These are phyloP conservation scores for Helichrysum umbraculigerum DNA, from an alignment of 129 eudicot species.

Conservation along the genomic window DNA sequence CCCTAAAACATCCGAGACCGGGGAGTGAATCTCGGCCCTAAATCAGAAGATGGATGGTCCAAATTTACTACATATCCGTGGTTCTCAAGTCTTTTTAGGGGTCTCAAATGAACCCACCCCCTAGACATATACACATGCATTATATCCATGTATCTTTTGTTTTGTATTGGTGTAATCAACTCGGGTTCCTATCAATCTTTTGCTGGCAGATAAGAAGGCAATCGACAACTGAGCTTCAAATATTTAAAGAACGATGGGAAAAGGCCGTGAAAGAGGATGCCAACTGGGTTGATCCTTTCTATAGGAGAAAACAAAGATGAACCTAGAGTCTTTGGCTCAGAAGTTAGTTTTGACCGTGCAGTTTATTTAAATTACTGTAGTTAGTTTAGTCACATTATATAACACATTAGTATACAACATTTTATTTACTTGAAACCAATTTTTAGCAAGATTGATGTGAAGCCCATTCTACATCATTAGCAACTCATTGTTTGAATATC, in stretches of 20 bases:
- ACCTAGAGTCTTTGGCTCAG: slow-evolving; percentile 4
- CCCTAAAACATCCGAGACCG: not conserved
- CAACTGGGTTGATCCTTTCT: slow-evolving; percentile 66
- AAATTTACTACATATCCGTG: not conserved
- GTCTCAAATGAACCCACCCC: not conserved
- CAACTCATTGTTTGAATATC: not conserved
- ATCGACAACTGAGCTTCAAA: slow-evolving; percentile 67
- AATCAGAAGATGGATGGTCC: not conserved
- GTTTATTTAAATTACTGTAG: slow-evolving; percentile 20
- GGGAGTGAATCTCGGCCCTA: not conserved
- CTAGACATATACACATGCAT: not conserved
- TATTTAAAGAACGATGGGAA: slow-evolving; percentile 74
- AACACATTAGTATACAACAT: not conserved
- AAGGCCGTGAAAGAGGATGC: slow-evolving; percentile 60
- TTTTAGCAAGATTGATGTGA: slow-evolving; percentile 6
- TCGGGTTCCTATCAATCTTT: not conserved
- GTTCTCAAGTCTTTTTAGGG: not conserved
- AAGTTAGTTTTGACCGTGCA: slow-evolving; percentile 25
- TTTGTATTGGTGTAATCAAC: not conserved
- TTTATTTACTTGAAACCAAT: slow-evolving; percentile 16
- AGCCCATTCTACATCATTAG: slow-evolving; percentile 8
- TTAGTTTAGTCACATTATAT: not conserved
- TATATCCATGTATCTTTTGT: not conserved
- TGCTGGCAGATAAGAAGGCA: slow-evolving; percentile 70
- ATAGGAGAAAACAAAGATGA: slow-evolving; percentile 34